A percentile compares a stretch with the other conserved stretches of the same genome.
Conservation (phyloP, 2,329 filamentous ascomycete species). For the Pseudocercospora vitis region DNA sequence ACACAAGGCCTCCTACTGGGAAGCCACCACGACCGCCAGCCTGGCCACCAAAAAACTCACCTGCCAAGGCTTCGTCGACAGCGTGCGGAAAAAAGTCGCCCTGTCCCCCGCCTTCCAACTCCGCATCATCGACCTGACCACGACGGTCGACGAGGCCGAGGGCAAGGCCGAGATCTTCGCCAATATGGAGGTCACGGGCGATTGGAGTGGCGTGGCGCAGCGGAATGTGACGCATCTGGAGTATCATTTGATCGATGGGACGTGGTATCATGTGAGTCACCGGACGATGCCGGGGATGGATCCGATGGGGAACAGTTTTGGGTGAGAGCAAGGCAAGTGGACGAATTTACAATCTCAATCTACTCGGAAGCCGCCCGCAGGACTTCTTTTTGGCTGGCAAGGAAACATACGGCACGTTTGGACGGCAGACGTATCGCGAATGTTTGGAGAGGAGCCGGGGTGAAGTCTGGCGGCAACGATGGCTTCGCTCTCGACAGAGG, state of each 20-base stretch:
- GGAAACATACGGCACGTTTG: too few species aligned
- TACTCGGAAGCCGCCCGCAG: too few species aligned
- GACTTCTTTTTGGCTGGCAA: too few species aligned
- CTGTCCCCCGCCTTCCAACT: constrained; percentile 15
- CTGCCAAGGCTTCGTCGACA: constrained; percentile 14
- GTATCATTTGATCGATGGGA: constrained; percentile 17
- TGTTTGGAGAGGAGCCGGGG: too few species aligned
- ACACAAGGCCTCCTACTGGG: constrained; percentile 19
- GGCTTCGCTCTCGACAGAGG: too few species aligned
- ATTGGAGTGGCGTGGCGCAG: constrained; percentile 11
- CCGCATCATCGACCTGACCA: constrained; percentile 15
- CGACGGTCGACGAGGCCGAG: constrained; percentile 12
- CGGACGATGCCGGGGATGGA: constrained; percentile 20
- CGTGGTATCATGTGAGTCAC: constrained; percentile 18
- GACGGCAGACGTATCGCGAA: too few species aligned
- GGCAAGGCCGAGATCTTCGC: constrained; percentile 17
- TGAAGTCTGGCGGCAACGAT: too few species aligned
- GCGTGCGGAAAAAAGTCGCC: constrained; percentile 5
- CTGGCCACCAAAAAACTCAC: constrained; percentile 10
- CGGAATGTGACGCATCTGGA: constrained; percentile 19
- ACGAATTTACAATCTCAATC: too few species aligned
- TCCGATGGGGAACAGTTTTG: constrained; percentile 8
- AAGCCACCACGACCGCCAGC: constrained; percentile 10
- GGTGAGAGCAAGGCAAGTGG: too few species aligned
- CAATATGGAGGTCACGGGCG: constrained; percentile 17